phyloP scores from a whole-genome alignment of 1,284 basidiomycete genomes.

The Heliocybe sulcata region DNA sequence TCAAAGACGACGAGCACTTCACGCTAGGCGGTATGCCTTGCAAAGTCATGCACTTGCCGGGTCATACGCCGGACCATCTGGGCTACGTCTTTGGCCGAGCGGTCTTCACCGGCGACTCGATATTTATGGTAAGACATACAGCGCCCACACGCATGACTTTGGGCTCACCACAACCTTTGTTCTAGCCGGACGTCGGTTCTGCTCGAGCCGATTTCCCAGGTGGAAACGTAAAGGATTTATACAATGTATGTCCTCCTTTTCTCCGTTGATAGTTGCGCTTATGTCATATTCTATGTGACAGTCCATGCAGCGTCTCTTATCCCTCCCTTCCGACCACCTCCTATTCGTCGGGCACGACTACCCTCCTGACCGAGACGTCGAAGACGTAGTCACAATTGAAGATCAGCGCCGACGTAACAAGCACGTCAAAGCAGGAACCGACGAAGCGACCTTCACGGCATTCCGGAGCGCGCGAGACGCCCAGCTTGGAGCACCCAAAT shows the following conservation, averaged over 20 bases:
- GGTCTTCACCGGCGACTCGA: slow-evolving; percentile 33
- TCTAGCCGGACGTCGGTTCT: slow-evolving; percentile 31
- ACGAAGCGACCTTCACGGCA: slow-evolving; percentile 24
- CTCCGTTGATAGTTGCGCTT: slow-evolving; percentile 3
- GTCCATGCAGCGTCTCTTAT: slow-evolving; percentile 31
- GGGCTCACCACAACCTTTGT: neutral
- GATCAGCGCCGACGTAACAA: slow-evolving; percentile 27
- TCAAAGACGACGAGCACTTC: slow-evolving; percentile 29
- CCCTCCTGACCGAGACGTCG: slow-evolving; percentile 21
- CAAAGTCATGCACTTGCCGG: slow-evolving; percentile 27
- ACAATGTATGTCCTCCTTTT: slow-evolving; percentile 18
- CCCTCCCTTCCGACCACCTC: slow-evolving; percentile 26
- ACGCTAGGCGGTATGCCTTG: slow-evolving; percentile 24
- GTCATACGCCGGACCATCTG: slow-evolving; percentile 31
- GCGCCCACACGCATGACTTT: neutral
- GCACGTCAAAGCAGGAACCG: slow-evolving; percentile 24
- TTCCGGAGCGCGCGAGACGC: slow-evolving; percentile 27
- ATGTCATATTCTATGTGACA: slow-evolving; percentile 9
- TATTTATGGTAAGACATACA: slow-evolving; percentile 29
- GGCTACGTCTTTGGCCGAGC: slow-evolving; percentile 31
- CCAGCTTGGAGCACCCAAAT: slow-evolving; percentile 24
- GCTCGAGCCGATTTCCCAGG: slow-evolving; percentile 34
- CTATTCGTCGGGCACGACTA: slow-evolving; percentile 37
- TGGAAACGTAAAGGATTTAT: slow-evolving; percentile 28
- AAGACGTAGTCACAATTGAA: slow-evolving; percentile 26